phyloP scores from a whole-genome alignment of 257 asterid species.

The Solanum ahanhuiri region DNA sequence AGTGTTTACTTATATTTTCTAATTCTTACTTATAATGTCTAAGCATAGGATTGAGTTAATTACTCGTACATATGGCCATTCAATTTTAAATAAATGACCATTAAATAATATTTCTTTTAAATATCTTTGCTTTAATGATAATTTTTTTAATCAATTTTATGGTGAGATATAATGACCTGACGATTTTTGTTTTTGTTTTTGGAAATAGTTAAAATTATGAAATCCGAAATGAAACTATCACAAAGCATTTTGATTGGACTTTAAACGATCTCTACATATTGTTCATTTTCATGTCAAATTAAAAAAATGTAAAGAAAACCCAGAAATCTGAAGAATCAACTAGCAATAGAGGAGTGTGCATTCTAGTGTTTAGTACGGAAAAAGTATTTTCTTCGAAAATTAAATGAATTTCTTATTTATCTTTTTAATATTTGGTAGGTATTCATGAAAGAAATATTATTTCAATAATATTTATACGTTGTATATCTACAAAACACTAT shows the following conservation, averaged over 20 bases:
- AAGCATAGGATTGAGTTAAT: background rate
- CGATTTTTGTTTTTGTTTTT: background rate
- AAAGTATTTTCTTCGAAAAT: no score
- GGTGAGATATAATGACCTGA: background rate
- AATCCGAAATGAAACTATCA: background rate
- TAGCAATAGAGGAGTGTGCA: background rate
- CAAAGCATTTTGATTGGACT: background rate
- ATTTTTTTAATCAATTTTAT: background rate
- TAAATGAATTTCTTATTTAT: background rate
- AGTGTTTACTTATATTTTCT: background rate
- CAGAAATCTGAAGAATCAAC: background rate
- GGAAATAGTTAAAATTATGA: background rate
- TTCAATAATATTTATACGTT: no score
- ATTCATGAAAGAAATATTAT: background rate
- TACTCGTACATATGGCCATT: background rate
- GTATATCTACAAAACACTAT: background rate
- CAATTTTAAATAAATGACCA: background rate
- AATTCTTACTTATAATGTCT: background rate
- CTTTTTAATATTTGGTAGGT: background rate
- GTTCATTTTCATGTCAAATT: background rate
- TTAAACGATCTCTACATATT: background rate
- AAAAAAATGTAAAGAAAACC: background rate
- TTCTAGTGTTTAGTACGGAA: background rate
- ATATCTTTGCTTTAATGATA: background rate
- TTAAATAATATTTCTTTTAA: background rate